Percentiles rank a stretch among this genome's conserved stretches.
Evolutionary conservation across 306 rosid genomes (phyloP).

Genomic region (Gillenia trifoliata): DNA sequence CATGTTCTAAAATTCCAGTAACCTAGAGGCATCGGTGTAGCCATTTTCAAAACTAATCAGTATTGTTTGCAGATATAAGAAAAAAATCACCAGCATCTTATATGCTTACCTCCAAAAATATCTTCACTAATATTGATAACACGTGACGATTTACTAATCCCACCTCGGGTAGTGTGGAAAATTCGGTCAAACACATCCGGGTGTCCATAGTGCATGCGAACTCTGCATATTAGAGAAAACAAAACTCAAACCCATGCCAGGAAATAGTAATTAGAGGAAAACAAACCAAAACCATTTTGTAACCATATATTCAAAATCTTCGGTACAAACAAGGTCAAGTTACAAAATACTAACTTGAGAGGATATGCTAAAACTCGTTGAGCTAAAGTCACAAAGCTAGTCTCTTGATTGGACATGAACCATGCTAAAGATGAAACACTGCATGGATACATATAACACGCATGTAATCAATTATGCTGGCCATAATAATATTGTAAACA

Average conservation of each 20-base stretch:
- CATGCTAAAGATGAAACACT: conserved; percentile 98
- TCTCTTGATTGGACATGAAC: conserved; percentile 99
- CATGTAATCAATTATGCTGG: conserved; percentile 15
- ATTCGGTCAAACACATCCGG: conserved; percentile 96
- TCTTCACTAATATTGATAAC: conserved; percentile 97
- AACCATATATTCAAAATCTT: neutral
- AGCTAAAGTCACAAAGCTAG: conserved; percentile 96
- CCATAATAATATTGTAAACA: conserved; percentile 1
- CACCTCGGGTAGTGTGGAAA: conserved; percentile 94
- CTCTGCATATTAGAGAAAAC: conserved; percentile 42
- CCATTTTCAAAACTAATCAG: neutral
- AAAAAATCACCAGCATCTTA: neutral
- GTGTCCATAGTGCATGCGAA: conserved; percentile 99
- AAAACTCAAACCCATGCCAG: neutral
- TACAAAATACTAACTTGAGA: conserved; percentile 66
- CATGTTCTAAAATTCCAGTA: neutral
- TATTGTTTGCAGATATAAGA: neutral
- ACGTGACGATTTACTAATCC: conserved; percentile 95
- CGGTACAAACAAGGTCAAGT: neutral
- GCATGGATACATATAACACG: conserved; percentile 31
- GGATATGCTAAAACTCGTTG: conserved; percentile 91
- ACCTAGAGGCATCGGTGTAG: neutral
- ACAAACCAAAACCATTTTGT: neutral
- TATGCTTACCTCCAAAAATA: conserved; percentile 69
- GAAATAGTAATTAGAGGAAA: neutral